phyloP scores from a whole-genome alignment of 2,329 filamentous ascomycete genomes.

The Penicillium sp. region DNA sequence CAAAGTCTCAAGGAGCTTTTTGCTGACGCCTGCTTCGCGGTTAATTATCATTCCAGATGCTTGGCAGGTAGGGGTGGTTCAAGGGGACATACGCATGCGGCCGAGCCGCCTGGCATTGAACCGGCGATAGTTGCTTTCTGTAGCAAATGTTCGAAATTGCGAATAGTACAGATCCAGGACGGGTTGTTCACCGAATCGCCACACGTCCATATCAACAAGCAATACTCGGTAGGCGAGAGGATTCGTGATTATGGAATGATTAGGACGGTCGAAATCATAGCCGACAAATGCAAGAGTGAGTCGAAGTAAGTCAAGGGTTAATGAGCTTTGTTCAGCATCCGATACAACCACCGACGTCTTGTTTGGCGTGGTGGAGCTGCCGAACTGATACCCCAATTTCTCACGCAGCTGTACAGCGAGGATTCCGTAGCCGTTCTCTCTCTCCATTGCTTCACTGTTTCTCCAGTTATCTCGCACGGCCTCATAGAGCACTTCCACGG shows the following conservation, averaged over 20 bases:
- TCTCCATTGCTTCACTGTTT: slow-evolving; percentile 97
- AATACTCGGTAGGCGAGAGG: slow-evolving; percentile 91
- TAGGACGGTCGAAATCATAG: slow-evolving; percentile 77
- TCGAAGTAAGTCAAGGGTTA: slow-evolving; percentile 68
- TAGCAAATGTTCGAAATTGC: slow-evolving; percentile 85
- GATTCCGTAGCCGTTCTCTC: slow-evolving; percentile 90
- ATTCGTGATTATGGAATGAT: slow-evolving; percentile 92
- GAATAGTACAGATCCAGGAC: slow-evolving; percentile 90
- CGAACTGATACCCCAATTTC: slow-evolving; percentile 62
- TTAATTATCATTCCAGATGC: slow-evolving; percentile 5
- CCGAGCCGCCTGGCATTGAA: slow-evolving; percentile 88
- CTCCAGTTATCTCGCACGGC: slow-evolving; percentile 91
- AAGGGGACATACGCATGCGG: slow-evolving; percentile 75
- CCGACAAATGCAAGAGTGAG: slow-evolving; percentile 85
- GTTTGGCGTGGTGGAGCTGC: slow-evolving; percentile 45
- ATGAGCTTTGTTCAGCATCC: slow-evolving; percentile 49
- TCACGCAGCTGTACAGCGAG: slow-evolving; percentile 81
- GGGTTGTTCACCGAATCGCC: slow-evolving; percentile 76
- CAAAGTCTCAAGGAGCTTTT: slow-evolving; percentile 84
- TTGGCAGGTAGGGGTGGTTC: slow-evolving; percentile 13
- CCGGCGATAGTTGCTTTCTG: slow-evolving; percentile 86
- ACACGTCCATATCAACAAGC: slow-evolving; percentile 90
- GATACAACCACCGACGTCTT: slow-evolving; percentile 43
- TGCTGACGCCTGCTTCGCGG: slow-evolving; percentile 72
- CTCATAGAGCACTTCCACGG: slow-evolving; percentile 82